phyloP scores from a whole-genome alignment of 352 stramenopile species.

The Peronosclerospora sorghi region DNA sequence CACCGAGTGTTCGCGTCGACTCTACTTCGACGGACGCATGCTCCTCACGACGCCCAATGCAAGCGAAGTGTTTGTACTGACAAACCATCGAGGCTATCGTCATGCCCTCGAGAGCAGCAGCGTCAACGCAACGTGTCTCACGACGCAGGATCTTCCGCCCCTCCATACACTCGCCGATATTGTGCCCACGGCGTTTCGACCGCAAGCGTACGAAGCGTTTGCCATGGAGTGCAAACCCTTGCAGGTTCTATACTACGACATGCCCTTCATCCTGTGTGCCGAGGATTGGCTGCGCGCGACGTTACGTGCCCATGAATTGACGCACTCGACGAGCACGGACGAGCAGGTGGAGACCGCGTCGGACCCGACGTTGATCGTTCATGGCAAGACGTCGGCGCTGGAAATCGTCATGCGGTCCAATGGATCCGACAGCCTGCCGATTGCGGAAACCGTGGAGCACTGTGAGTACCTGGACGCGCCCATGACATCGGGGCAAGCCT shows the following conservation, averaged over 20 bases:
- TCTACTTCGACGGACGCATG: constrained; percentile 34
- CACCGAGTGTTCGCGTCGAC: constrained; percentile 25
- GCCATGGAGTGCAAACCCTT: constrained; percentile 21
- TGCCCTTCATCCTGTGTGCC: constrained; percentile 22
- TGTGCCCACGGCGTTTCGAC: constrained; percentile 18
- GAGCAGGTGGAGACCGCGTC: not conserved
- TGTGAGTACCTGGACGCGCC: constrained; percentile 29
- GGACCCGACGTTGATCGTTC: constrained; percentile 14
- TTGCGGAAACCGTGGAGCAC: constrained; percentile 3
- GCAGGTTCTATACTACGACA: constrained; percentile 24
- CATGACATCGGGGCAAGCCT: constrained; percentile 20
- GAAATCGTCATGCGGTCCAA: constrained; percentile 10
- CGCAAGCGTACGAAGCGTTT: constrained; percentile 18
- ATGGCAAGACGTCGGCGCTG: constrained; percentile 14
- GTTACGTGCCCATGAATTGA: not conserved
- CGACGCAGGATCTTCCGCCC: constrained; percentile 23
- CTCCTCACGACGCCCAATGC: constrained; percentile 7
- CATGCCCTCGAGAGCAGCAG: constrained; percentile 1
- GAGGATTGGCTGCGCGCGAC: constrained; percentile 23
- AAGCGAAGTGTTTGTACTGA: constrained; percentile 23
- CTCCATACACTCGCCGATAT: constrained; percentile 27
- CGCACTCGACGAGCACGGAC: not conserved
- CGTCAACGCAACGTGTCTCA: constrained; percentile 21
- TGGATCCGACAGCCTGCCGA: not conserved
- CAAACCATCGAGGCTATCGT: constrained; percentile 30